A percentile compares a stretch with the other conserved stretches of the same genome.
phyloP scores from a whole-genome alignment of 345 rosid species.

The Moricandia moricandioides region DNA sequence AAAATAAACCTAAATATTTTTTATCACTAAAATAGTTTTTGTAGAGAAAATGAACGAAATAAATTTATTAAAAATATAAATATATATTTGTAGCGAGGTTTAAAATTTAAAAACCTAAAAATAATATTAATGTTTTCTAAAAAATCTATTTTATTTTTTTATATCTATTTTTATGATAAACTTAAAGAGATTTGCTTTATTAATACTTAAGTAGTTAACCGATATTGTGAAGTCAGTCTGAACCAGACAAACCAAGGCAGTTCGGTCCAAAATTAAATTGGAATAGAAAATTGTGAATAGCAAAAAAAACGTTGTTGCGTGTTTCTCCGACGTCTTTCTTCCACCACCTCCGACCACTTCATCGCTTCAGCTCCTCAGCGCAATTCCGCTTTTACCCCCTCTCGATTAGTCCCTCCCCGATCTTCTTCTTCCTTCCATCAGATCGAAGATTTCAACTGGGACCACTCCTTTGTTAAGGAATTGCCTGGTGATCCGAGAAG shows the following conservation, averaged over 20 bases:
- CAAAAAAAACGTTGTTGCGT: neutral
- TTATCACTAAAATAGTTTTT: too few species aligned
- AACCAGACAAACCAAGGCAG: slow-evolving; percentile 9
- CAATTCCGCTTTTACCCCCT: slow-evolving; percentile 29
- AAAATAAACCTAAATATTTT: too few species aligned
- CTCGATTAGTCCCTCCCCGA: slow-evolving; percentile 8
- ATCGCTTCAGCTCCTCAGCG: slow-evolving; percentile 24
- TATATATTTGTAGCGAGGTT: too few species aligned
- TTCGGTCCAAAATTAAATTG: slow-evolving; percentile 23
- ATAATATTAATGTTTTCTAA: too few species aligned
- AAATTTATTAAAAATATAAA: too few species aligned
- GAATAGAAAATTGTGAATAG: neutral
- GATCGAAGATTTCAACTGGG: slow-evolving; percentile 76
- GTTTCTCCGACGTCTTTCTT: slow-evolving; percentile 39
- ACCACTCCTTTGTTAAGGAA: slow-evolving; percentile 73
- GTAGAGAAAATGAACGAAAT: too few species aligned
- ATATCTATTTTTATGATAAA: too few species aligned
- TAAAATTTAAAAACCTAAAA: too few species aligned
- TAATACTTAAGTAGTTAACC: neutral
- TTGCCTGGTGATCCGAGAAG: too few species aligned
- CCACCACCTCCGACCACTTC: slow-evolving; percentile 42
- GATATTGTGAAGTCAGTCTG: neutral
- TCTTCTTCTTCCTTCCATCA: neutral
- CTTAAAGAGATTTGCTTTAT: too few species aligned
- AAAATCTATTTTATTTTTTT: too few species aligned